Base-by-base conservation (phyloP, 495 filamentous ascomycete species). In the Glarea lozoyensis region DNA sequence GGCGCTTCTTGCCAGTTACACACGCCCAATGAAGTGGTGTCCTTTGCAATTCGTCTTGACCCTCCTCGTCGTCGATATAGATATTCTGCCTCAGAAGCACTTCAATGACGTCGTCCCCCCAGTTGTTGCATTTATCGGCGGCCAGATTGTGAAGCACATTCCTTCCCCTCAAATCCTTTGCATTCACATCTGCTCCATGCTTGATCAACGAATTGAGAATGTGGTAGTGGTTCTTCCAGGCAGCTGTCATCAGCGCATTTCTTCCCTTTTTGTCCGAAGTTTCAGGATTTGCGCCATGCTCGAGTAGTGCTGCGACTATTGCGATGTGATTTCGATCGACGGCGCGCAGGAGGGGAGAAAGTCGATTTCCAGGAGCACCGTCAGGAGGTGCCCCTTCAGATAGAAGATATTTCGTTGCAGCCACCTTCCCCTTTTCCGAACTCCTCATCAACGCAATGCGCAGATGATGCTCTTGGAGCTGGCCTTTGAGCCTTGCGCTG, bases 1-100 rank as follows among this genome's bases (percentile, higher is more conserved):
- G 56, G 17, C 61, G 60, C 30, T 63, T 53, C 52, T 81, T 81
- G 9, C 76, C 73, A 31, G 76, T 78, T 15, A 71, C 75, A 42
- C 75, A 75, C 19, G 79, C 77, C 79, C 78, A 81, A 49, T 80
- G 68, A 39, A 83, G 48, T 20, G 79, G 72, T 22, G 73, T 77
- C 18, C 79, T 57, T 11, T 73, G 72, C 13, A 78, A 29, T 2
- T 47, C 15, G 18, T 56, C 46, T 67, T 63, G 57, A 61, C 70
- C 46, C 43, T 60, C 67, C 18, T 49, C 46, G 2, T 53, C 55
- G 51, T 70, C 70, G 43, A 73, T 55, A 9, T 57, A 39, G 41
- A 69, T 66, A 22, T 60, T 50, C n/a, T 64, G 66, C 18, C 47
- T 40, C 44, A 76, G 44, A 27, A 78, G 33, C 19, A 71, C 43